Percentiles rank a stretch among this genome's conserved stretches.
phyloP scores from a whole-genome alignment of 106 monocot species.

The Dendrobium huoshanense region DNA sequence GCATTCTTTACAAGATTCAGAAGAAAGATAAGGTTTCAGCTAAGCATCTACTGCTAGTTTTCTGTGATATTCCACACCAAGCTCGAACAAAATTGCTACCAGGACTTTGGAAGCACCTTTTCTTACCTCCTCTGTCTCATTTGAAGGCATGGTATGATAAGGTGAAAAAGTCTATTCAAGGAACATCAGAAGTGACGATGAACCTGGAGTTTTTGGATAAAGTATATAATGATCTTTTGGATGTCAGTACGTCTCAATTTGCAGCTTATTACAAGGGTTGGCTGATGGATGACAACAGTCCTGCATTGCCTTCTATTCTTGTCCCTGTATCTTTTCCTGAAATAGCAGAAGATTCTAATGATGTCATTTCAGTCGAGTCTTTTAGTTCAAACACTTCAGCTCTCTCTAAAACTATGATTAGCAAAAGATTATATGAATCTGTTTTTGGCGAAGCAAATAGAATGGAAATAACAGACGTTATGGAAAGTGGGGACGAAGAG shows the following conservation, averaged over 20 bases:
- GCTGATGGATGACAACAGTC: slow-evolving; percentile 31
- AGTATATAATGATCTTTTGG: slow-evolving; percentile 29
- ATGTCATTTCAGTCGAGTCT: slow-evolving; percentile 10
- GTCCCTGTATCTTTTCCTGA: slow-evolving; percentile 9
- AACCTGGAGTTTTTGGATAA: slow-evolving; percentile 33
- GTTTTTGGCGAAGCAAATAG: slow-evolving; percentile 17
- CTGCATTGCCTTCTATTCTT: slow-evolving; percentile 26
- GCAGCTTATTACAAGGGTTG: slow-evolving; percentile 63
- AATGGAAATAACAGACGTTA: slow-evolving; percentile 2
- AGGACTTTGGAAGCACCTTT: slow-evolving; percentile 41
- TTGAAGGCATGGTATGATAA: slow-evolving; percentile 40
- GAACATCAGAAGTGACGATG: slow-evolving; percentile 6
- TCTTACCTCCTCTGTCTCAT: slow-evolving; percentile 37
- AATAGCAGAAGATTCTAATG: slow-evolving; percentile 1
- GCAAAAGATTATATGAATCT: slow-evolving; percentile 15
- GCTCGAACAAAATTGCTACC: slow-evolving; percentile 36
- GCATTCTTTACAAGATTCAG: slow-evolving; percentile 38
- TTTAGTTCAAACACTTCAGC: slow-evolving; percentile 9
- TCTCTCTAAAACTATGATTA: slow-evolving; percentile 17
- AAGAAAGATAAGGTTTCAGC: slow-evolving; percentile 37
- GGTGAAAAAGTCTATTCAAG: slow-evolving; percentile 16
- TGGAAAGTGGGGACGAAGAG: background rate
- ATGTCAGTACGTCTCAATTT: slow-evolving; percentile 41
- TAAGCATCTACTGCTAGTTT: slow-evolving; percentile 45
- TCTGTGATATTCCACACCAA: slow-evolving; percentile 25